Percentiles rank a stretch among this genome's conserved stretches.
Conservation (phyloP, 2,329 filamentous ascomycete genomes). For the Beauveria sp. region DNA sequence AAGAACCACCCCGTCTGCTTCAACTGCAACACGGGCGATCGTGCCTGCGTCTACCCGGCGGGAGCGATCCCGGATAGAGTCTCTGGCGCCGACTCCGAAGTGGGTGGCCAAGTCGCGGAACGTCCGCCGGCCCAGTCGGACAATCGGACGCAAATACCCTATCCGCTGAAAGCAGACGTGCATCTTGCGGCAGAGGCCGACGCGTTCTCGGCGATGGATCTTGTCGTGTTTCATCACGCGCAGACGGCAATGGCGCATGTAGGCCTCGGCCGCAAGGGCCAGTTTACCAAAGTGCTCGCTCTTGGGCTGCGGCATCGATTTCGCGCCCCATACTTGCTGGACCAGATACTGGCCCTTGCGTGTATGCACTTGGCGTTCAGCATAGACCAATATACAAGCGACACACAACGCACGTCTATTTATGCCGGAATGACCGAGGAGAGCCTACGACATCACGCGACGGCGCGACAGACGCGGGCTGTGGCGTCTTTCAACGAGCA, state of each 20-base stretch:
- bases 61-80: neutral
- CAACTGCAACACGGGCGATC: slow-evolving; percentile 21
- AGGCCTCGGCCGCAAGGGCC: neutral
- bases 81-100: neutral
- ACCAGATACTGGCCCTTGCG: slow-evolving; percentile 29
- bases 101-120: no score
- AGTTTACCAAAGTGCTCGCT: slow-evolving; percentile 1
- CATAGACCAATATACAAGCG: neutral
- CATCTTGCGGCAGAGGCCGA: neutral
- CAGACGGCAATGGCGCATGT: neutral
- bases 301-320: neutral
- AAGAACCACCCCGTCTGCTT: slow-evolving; percentile 22
- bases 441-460: neutral
- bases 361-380: neutral
- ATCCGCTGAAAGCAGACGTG: neutral
- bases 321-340: slow-evolving; percentile 29
- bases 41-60: slow-evolving; percentile 19
- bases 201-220: neutral
- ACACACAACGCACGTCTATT: neutral
- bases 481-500: slow-evolving; percentile 21
- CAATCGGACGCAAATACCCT: neutral
- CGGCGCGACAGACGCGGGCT: slow-evolving; percentile 21
- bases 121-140: neutral
- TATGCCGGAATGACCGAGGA: neutral
- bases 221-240: slow-evolving; percentile 4